These are phyloP conservation scores for Pichia sp. DNA, from an alignment of 1,139 yeast genomes.

Conservation along the genomic window DNA sequence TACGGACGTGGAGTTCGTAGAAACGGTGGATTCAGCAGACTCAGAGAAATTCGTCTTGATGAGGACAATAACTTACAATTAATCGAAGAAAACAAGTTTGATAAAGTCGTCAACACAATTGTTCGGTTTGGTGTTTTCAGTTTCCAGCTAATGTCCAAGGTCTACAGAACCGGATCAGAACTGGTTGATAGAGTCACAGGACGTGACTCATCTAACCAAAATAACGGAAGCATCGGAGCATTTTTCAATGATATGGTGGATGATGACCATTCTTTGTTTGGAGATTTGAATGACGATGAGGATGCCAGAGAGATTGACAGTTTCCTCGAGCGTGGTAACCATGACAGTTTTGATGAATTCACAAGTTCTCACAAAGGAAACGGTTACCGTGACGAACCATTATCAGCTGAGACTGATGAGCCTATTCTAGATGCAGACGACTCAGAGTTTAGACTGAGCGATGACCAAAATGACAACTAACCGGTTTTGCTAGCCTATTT, in stretches of 20 bases:
- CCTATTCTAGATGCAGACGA: conserved; percentile 5
- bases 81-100: conserved; percentile 63
- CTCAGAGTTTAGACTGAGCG: conserved; percentile 14
- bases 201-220: conserved; percentile 27
- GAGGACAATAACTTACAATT: conserved; percentile 59
- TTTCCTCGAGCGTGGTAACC: conserved; percentile 28
- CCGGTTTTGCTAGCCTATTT: neutral
- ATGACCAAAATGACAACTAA: conserved; percentile 10
- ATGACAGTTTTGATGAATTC: conserved; percentile 18
- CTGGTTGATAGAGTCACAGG: conserved; percentile 32
- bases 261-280: conserved; percentile 34
- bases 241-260: conserved; percentile 42
- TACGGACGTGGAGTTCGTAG: conserved; percentile 78
- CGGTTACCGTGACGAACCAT: conserved; percentile 8
- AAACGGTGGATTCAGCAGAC: conserved; percentile 73
- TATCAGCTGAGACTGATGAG: conserved; percentile 3
- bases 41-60: conserved; percentile 83
- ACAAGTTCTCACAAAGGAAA: conserved; percentile 9
- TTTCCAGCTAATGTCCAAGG: conserved; percentile 42
- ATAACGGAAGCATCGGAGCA: conserved; percentile 34
- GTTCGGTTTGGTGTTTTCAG: conserved; percentile 52
- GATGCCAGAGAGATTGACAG: conserved; percentile 39
- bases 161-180: conserved; percentile 40
- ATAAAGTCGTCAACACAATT: conserved; percentile 55
- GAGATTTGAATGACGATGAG: conserved; percentile 45